Evolutionary conservation across 139 green algal species (phyloP), one percentile per base, ranked within the genome.

Genomic region (Micractinium conductrix): DNA sequence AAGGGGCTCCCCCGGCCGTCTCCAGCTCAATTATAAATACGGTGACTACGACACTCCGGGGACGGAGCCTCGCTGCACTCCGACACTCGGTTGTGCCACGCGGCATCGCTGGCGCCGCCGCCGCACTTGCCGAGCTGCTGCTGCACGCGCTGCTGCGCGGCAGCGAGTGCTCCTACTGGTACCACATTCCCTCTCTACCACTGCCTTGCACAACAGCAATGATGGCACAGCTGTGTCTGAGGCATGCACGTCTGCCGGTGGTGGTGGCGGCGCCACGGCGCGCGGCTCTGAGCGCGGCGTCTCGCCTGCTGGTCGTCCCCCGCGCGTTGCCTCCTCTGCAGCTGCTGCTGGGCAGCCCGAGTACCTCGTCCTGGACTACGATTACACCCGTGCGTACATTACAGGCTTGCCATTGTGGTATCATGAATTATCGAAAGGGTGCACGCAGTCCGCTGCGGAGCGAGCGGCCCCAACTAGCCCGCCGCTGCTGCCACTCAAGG

Each of bases 341-440:
- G 70, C 70, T 14, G 42, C 35, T 16, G 8, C 0, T 5, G 72
- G 5, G 42, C 40, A 38, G n/a, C 44, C 72, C 17, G 73, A 63
- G 45, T 79, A 62, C 28, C 33, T 79, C 17, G 33, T 79, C 1
- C 45, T 79, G n/a, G 16, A 44, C 9, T 79, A 79, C 22, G 73
- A 79, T 19, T 79, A 79, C 73, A 79, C 73, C 17, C 73, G 65
- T 72, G 65, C 42, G 65, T 44, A 22, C 55, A 24, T 19, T 17
- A 17, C 55, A 3, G 3, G 55, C 55, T 63, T 16, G 21, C 14
- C 55, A 26, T 22, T 16, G 55, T 24, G 55, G 21, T 22, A 63
- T 19, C 55, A 63, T 63, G 9, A 19, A n/a, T 19, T 30, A 19
- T 63, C 28, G 8, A 22, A 22, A 63, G 55, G n/a, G n/a, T n/a